Evolutionary conservation across 148 eudicot species (phyloP).

Genomic region (Rhododendron griersonianum): DNA sequence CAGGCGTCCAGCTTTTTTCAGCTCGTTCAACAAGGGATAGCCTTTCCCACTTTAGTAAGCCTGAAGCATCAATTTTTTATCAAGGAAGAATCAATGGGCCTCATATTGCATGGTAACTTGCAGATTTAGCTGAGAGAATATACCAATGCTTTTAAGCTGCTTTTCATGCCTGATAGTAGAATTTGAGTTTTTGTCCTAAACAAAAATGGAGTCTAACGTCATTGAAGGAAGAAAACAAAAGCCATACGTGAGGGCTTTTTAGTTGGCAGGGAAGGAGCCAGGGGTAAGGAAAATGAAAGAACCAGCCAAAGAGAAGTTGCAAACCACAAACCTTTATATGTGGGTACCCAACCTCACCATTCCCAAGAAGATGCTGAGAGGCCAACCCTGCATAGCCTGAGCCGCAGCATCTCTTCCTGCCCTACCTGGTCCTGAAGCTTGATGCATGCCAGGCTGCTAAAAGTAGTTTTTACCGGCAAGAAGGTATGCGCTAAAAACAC

Average conservation of each 20-base stretch:
- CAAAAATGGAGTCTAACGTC: constrained; percentile 11
- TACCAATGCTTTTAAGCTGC: constrained; percentile 76
- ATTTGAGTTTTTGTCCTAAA: constrained; percentile 57
- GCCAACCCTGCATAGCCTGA: constrained; percentile 73
- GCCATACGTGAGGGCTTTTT: not conserved
- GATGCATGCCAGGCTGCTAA: constrained; percentile 32
- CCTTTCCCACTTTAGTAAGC: constrained; percentile 65
- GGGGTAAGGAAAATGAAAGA: not conserved
- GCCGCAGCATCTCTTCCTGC: constrained; percentile 55
- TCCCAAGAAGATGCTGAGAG: constrained; percentile 58
- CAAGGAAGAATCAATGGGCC: not conserved
- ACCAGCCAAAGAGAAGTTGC: not conserved
- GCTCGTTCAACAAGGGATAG: constrained; percentile 50
- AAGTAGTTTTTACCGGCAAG: not conserved
- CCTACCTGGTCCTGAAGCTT: constrained; percentile 49
- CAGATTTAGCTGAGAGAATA: constrained; percentile 9
- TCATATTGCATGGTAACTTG: not conserved
- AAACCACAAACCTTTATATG: constrained; percentile 43
- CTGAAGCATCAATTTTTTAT: constrained; percentile 25
- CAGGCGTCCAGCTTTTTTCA: constrained; percentile 37
- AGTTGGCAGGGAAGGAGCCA: not conserved
- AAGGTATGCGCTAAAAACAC: not conserved
- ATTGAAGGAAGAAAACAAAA: not conserved
- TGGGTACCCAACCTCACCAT: constrained; percentile 83
- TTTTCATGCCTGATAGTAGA: constrained; percentile 60